Base-by-base conservation (phyloP, 1,284 basidiomycete species). In the Marasmius oreades region DNA sequence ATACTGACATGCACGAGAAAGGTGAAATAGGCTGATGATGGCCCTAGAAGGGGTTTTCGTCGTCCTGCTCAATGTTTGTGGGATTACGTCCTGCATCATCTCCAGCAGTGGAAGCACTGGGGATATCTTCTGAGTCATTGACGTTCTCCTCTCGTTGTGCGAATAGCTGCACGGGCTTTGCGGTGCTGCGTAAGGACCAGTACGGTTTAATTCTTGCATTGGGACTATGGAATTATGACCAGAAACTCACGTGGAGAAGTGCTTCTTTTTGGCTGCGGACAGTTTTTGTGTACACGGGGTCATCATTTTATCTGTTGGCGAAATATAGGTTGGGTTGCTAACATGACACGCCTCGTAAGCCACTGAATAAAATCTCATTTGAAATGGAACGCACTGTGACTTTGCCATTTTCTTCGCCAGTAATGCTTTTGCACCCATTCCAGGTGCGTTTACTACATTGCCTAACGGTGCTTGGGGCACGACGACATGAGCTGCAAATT, bases 301-400 rank as follows among this genome's bases (percentile, higher is more conserved):
- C 79, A 96, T 85, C 71, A 97, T 78, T 66, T 90, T 92, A 71
- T 98, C 95, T 8, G 95, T 96, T 5, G 95, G 95, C 14, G 94
- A 96, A 62, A 93, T 76, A 64, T 83, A 93, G 46, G 82, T 84
- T 8, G 90, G 86, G 70, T 93, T 93, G 66, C 92, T 92, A 67
- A 18, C 39, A 50, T 43, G 39, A 45, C 51, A 24, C 22, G 20
- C 3, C 8, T 26, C 14, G 12, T n/a, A 33, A 46, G 12, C 3
- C 14, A 36, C 18, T 22, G 39, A 3, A 5, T 12, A 16, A 31
- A 24, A 2, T 3, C 5, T 31, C 22, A 5, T 12, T 31, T n/a
- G 23, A 14, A 39, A 44, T 6, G 37, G 10, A 14, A 80, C 89
- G 66, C 63, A 93, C 93, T 84, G 82, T 65, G 76, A 82, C 75